phyloP scores from a whole-genome alignment of 768 basidiomycete species.

The Cystofilobasidium macerans region DNA sequence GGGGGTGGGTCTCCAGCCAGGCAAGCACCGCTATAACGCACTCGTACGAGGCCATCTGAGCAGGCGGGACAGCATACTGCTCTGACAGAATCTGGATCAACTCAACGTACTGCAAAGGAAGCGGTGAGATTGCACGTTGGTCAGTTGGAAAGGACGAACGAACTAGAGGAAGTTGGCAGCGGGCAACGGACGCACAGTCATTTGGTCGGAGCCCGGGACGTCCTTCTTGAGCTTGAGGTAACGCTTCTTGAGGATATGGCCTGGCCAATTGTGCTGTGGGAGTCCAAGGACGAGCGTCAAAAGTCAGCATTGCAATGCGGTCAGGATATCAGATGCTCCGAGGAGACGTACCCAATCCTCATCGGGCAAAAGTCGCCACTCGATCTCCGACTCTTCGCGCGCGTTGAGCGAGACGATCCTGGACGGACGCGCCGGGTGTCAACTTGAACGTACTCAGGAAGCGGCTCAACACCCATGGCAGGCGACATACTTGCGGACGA shows the following conservation, averaged over 20 bases:
- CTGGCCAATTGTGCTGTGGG: constrained; percentile 1
- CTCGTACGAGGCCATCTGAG: background rate
- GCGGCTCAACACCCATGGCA: no score
- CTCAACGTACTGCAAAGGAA: background rate
- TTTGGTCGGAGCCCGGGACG: background rate
- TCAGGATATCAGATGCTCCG: background rate
- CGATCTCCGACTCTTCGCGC: constrained; percentile 68
- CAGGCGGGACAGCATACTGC: constrained; percentile 1
- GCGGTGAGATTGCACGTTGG: no score
- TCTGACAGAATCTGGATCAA: background rate
- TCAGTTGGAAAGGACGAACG: background rate
- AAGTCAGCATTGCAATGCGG: background rate
- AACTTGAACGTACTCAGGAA: no score
- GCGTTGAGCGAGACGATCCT: constrained; percentile 67
- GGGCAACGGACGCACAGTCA: background rate
- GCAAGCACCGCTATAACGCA: background rate
- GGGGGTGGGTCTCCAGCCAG: background rate
- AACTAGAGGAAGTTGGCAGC: background rate
- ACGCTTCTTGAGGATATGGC: constrained; percentile 11
- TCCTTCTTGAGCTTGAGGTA: constrained; percentile 13
- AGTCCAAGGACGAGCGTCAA: background rate
- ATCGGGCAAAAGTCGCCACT: constrained; percentile 69
- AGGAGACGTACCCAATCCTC: constrained; percentile 46
- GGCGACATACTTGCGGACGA: constrained; percentile 61
- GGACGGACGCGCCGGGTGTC: background rate